Percentiles rank a stretch among this genome's conserved stretches.
phyloP scores from a whole-genome alignment of 305 asterid species.

The Fraxinus paxiana region DNA sequence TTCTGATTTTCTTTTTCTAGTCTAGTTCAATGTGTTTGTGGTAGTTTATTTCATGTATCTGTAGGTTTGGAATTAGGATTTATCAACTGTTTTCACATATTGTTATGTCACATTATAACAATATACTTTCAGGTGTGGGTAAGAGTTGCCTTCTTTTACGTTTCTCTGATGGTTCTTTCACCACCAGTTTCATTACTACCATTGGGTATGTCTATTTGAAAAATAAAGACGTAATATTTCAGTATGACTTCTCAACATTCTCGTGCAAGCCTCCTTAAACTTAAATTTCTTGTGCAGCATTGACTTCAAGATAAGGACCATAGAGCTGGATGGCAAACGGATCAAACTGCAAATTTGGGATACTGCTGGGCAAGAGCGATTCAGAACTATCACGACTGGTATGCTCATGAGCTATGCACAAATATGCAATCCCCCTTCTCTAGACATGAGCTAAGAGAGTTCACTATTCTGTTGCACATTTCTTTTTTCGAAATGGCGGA shows the following conservation, averaged over 20 bases:
- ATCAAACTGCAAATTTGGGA: conserved; percentile 90
- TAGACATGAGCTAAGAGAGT: neutral
- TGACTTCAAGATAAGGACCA: conserved; percentile 89
- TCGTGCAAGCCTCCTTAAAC: conserved; percentile 12
- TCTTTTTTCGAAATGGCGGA: neutral
- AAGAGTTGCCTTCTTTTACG: conserved; percentile 98
- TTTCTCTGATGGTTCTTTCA: conserved; percentile 95
- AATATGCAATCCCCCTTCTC: conserved; percentile 5
- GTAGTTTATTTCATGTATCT: conserved; percentile 6
- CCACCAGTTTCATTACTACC: conserved; percentile 92
- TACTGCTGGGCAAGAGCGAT: conserved; percentile 95
- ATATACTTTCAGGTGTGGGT: conserved; percentile 77
- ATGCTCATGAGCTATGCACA: conserved; percentile 25
- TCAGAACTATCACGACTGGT: conserved; percentile 94
- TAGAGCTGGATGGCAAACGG: conserved; percentile 82
- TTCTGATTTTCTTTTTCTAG: neutral
- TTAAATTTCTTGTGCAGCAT: conserved; percentile 43
- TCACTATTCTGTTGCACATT: conserved; percentile 15
- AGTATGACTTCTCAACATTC: neutral
- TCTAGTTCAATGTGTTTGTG: neutral
- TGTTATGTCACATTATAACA: conserved; percentile 5
- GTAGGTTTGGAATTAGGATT: neutral
- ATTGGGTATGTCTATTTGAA: conserved; percentile 59
- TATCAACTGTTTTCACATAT: neutral
- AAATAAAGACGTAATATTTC: neutral